Evolutionary conservation across 352 stramenopile species (phyloP).

Genomic region (Phytophthora melonis): DNA sequence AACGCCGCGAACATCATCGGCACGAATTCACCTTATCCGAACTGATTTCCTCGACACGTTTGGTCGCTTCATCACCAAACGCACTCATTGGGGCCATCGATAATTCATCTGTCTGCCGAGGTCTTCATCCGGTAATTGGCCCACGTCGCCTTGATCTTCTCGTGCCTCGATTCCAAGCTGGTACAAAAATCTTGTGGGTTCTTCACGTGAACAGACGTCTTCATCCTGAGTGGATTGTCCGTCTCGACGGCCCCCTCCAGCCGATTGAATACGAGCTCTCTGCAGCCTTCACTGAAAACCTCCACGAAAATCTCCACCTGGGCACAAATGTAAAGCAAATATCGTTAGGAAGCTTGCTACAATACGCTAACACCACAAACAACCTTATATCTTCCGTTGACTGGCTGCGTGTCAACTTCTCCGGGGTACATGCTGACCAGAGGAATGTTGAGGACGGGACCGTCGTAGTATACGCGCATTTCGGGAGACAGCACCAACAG

Average conservation of each 20-base stretch:
- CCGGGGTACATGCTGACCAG: background rate
- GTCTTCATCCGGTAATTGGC: conserved; percentile 5
- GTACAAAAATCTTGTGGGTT: conserved; percentile 2
- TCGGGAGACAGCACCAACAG: background rate
- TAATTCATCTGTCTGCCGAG: conserved; percentile 6
- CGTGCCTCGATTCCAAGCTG: background rate
- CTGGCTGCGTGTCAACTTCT: background rate
- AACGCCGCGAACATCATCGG: too few relatives aligned
- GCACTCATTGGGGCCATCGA: background rate
- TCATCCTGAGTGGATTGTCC: conserved; percentile 10
- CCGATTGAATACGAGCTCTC: conserved; percentile 9
- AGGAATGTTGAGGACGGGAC: background rate
- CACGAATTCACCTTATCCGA: background rate
- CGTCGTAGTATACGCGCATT: background rate
- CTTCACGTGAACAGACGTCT: conserved; percentile 18
- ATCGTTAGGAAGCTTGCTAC: too few relatives aligned
- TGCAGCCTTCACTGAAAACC: conserved; percentile 3
- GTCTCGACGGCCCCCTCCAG: conserved; percentile 11
- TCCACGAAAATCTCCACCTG: conserved; percentile 8
- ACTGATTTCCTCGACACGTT: background rate
- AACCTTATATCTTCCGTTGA: too few relatives aligned
- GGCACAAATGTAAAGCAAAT: too few relatives aligned
- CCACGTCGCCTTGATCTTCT: background rate
- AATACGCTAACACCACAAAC: too few relatives aligned
- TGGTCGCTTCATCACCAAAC: background rate